Percentiles rank a stretch among this genome's conserved stretches.
Conservation (phyloP, 176 grass and related monocot species). For the Eragrostis nindensis region DNA sequence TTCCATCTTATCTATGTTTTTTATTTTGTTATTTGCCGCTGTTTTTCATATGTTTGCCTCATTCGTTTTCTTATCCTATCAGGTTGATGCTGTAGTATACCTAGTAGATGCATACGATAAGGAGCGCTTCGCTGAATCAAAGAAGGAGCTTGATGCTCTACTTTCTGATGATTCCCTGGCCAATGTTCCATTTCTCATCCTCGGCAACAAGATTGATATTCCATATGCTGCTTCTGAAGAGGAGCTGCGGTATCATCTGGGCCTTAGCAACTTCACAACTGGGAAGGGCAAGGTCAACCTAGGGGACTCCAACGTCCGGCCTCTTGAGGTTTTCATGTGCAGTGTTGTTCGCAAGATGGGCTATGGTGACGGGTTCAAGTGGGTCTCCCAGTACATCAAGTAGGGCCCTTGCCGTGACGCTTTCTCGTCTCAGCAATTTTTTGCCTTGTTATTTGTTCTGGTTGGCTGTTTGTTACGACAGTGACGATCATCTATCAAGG, state of each 20-base stretch:
- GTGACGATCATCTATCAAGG: conserved; percentile 44
- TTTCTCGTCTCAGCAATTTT: conserved; percentile 40
- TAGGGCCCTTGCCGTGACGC: conserved; percentile 37
- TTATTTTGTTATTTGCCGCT: too few species aligned
- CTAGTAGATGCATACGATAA: conserved; percentile 80
- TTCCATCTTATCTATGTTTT: too few species aligned
- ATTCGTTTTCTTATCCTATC: conserved; percentile 22
- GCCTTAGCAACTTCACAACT: conserved; percentile 77
- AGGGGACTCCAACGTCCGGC: conserved; percentile 64
- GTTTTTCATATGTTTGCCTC: not conserved
- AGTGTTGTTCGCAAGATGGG: conserved; percentile 86
- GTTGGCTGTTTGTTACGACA: conserved; percentile 39
- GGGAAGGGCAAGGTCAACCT: conserved; percentile 84
- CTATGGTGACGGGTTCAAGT: conserved; percentile 79
- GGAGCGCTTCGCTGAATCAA: conserved; percentile 74
- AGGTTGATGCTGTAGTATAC: conserved; percentile 86
- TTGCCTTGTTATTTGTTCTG: conserved; percentile 47
- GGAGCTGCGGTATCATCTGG: conserved; percentile 75
- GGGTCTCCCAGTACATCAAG: conserved; percentile 84
- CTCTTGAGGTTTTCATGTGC: conserved; percentile 85
- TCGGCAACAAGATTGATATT: conserved; percentile 84
- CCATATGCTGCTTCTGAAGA: conserved; percentile 79
- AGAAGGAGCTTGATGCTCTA: conserved; percentile 74
- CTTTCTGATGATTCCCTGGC: conserved; percentile 73
- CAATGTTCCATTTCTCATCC: conserved; percentile 73